These are phyloP conservation scores for Penicillium olsonii DNA, from an alignment of 2,329 filamentous ascomycete genomes.

Conservation along the genomic window DNA sequence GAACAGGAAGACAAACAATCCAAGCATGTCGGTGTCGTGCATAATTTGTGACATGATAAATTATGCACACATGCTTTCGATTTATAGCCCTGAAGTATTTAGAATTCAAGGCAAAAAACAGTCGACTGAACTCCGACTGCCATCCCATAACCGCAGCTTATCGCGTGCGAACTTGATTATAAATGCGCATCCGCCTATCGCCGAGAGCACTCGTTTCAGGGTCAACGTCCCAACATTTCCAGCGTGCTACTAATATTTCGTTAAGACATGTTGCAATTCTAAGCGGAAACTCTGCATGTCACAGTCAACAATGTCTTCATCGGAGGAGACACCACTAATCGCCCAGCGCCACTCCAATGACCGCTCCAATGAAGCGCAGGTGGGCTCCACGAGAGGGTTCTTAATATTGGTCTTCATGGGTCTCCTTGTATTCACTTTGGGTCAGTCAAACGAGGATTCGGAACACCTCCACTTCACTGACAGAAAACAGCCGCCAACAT, in stretches of 20 bases:
- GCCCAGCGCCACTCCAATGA: constrained; percentile 8
- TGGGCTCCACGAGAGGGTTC: constrained; percentile 16
- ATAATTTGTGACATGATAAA: no score
- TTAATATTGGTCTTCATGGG: constrained; percentile 26
- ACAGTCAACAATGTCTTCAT: constrained; percentile 7
- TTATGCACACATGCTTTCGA: no score
- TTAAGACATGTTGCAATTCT: not conserved
- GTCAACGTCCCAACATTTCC: not conserved
- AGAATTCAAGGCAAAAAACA: no score
- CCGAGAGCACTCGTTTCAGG: not conserved
- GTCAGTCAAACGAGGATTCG: constrained; percentile 5
- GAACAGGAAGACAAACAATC: no score
- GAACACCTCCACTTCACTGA: constrained; percentile 1
- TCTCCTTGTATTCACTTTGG: constrained; percentile 28
- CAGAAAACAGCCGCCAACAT: constrained; percentile 65
- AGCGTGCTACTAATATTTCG: no score
- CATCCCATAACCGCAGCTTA: constrained; percentile 7
- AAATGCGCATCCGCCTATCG: constrained; percentile 19
- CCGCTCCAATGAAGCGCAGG: constrained; percentile 5
- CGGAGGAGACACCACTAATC: constrained; percentile 19
- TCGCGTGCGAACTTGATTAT: constrained; percentile 16
- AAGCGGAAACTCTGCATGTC: constrained; percentile 7
- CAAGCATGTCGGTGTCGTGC: no score
- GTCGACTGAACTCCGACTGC: no score
- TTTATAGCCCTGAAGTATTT: no score